These are phyloP conservation scores for Scytalidium sp. DNA, from an alignment of 2,329 filamentous ascomycete genomes.

Conservation along the genomic window DNA sequence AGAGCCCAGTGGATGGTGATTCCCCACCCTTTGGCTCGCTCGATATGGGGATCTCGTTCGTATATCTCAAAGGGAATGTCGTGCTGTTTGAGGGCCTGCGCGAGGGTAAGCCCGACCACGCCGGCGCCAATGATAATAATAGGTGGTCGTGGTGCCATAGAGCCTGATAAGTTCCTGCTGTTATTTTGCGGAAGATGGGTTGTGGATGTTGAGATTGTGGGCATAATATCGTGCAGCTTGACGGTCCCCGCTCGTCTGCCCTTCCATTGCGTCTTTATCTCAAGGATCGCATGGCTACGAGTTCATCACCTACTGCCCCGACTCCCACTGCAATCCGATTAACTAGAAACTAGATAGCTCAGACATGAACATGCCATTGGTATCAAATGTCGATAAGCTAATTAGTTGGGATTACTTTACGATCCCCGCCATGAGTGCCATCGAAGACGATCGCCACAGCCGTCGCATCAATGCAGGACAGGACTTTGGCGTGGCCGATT, in stretches of 20 bases:
- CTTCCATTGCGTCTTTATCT: too few relatives aligned
- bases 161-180: not conserved
- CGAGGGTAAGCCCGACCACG: conserved; percentile 27
- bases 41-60: conserved; percentile 44
- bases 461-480: not conserved
- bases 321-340: too few relatives aligned
- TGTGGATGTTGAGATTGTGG: too few relatives aligned
- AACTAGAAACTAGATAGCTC: too few relatives aligned
- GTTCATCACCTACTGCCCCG: too few relatives aligned
- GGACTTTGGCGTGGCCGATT: not conserved
- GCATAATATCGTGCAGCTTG: too few relatives aligned
- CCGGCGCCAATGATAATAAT: conserved; percentile 28
- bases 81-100: conserved; percentile 21
- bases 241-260: too few relatives aligned
- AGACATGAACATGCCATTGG: too few relatives aligned
- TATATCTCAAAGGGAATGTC: conserved; percentile 49
- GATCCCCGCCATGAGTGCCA: too few relatives aligned
- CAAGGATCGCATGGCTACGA: too few relatives aligned
- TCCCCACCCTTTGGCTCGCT: conserved; percentile 55
- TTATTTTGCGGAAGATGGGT: not conserved
- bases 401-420: too few relatives aligned
- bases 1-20: conserved; percentile 62
- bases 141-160: conserved; percentile 5
- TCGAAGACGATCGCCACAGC: not conserved
- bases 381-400: too few relatives aligned